Evolutionary conservation across 306 rosid genomes (phyloP).

Genomic region (Cucurbita pepo): DNA sequence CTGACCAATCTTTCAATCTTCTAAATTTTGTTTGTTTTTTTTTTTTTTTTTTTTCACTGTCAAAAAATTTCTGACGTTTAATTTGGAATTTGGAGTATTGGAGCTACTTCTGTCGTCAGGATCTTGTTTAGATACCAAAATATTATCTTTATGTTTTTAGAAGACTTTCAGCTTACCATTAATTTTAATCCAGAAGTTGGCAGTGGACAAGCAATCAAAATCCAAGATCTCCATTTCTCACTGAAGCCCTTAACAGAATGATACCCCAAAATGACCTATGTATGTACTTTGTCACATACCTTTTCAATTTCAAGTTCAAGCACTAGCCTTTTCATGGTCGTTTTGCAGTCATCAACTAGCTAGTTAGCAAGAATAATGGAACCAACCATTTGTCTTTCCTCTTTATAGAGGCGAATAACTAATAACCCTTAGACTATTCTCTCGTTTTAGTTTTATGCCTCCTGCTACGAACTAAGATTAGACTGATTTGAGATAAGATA

Average conservation of each 20-base stretch:
- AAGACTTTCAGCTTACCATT: background rate
- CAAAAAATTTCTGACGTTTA: background rate
- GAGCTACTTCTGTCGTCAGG: background rate
- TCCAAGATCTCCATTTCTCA: background rate
- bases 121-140: background rate
- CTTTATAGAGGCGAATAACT: background rate
- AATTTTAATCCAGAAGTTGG: background rate
- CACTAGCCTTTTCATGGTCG: background rate
- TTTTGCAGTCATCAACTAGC: background rate
- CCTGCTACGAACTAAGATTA: too few species aligned
- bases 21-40: too few species aligned
- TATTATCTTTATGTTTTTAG: background rate
- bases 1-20: too few species aligned
- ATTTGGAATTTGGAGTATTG: background rate
- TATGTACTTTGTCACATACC: too few species aligned
- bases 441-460: too few species aligned
- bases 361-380: background rate
- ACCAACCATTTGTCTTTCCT: background rate
- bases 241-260: background rate
- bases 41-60: background rate
- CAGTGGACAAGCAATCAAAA: background rate
- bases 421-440: background rate
- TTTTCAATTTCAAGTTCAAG: too few species aligned
- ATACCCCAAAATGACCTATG: background rate
- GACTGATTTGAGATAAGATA: background rate